Evolutionary conservation across 2,329 filamentous ascomycete species (phyloP).

Genomic region (Chaetothyriales sp.): DNA sequence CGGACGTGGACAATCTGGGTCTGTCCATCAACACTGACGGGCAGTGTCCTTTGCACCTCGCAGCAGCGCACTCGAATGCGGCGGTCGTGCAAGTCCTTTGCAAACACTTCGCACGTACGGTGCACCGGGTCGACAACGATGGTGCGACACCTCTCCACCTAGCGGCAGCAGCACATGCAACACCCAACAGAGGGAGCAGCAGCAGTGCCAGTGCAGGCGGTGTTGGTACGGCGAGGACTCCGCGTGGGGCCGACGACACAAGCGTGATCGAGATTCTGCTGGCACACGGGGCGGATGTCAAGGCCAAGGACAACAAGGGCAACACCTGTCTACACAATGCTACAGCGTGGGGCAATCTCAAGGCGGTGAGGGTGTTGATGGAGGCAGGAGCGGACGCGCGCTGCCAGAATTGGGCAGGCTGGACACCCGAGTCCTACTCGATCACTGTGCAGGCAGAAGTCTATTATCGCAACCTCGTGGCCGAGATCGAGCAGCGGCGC

Average conservation of each 20-base stretch:
- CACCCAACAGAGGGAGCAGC: background rate
- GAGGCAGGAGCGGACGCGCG: slow-evolving; percentile 63
- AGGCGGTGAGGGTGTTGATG: slow-evolving; percentile 60
- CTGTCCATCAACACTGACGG: slow-evolving; percentile 65
- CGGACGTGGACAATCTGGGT: slow-evolving; percentile 24
- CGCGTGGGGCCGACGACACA: slow-evolving; percentile 17
- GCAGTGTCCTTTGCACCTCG: slow-evolving; percentile 70
- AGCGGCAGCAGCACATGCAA: slow-evolving; percentile 21
- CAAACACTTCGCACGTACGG: slow-evolving; percentile 45
- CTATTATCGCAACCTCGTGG: slow-evolving; percentile 63
- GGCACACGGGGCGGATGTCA: slow-evolving; percentile 26
- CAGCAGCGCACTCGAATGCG: slow-evolving; percentile 52
- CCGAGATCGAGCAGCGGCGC: slow-evolving; percentile 52
- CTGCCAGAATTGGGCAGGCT: slow-evolving; percentile 58
- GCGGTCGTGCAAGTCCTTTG: slow-evolving; percentile 60
- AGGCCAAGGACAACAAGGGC: slow-evolving; percentile 51
- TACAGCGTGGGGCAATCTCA: slow-evolving; percentile 62
- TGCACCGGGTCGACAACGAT: slow-evolving; percentile 49
- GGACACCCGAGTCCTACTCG: slow-evolving; percentile 72
- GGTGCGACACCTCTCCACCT: slow-evolving; percentile 41
- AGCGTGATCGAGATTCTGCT: slow-evolving; percentile 19
- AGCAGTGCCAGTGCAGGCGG: too few relatives aligned
- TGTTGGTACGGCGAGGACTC: slow-evolving; percentile 10
- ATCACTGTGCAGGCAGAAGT: slow-evolving; percentile 71
- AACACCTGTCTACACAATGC: slow-evolving; percentile 82